Evolutionary conservation across 2,329 filamentous ascomycete genomes (phyloP), one percentile per base, ranked within the genome.

Genomic region (Talaromyces sp.): DNA sequence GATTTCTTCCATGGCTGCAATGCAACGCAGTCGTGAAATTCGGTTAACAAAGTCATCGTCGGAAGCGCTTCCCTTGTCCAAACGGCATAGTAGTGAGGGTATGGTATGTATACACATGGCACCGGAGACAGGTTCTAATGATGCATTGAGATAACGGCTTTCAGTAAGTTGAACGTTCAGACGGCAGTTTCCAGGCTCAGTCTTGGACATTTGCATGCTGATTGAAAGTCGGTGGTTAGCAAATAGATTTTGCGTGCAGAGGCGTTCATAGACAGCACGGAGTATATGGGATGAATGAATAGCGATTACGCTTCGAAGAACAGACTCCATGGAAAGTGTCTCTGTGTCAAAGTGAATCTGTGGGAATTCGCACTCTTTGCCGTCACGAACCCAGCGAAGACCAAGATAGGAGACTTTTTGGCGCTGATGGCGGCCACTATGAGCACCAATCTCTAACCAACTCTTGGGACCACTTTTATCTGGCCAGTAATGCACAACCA

Each of bases 401-500:
- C 75, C 75, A 45, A 83, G 70, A 64, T 70, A 73, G 9, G 81
- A 73, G 16, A 74, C 66, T 27, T 71, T 68, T 50, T 19, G 58
- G 50, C 45, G 49, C 33, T 24, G 61, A 33, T 59, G 61, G 52
- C 66, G 65, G 35, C 75, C 73, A 50, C 73, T 72, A 59, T 75
- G 78, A 41, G 97, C 86, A 10, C 93, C 93, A 60, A 99, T 83
- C 69, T 98, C 89, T 57, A 99, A 83, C 94, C 95, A 99, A 75
- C 89, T 96, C 80, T 96, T 97, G 16, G 86, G 83, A 0, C 87
- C 87, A 64, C 85, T 83, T 70, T 88, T 86, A 60, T 86, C 85
- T 16, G 86, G 83, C 95, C 95, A 99, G 78, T 99, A 99, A 73
- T 97, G 93, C 39, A 99, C 86, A 10, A 93, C 87, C 65, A 99